phyloP scores from a whole-genome alignment of 768 basidiomycete species.

The Hemileccinum rubropunctum region DNA sequence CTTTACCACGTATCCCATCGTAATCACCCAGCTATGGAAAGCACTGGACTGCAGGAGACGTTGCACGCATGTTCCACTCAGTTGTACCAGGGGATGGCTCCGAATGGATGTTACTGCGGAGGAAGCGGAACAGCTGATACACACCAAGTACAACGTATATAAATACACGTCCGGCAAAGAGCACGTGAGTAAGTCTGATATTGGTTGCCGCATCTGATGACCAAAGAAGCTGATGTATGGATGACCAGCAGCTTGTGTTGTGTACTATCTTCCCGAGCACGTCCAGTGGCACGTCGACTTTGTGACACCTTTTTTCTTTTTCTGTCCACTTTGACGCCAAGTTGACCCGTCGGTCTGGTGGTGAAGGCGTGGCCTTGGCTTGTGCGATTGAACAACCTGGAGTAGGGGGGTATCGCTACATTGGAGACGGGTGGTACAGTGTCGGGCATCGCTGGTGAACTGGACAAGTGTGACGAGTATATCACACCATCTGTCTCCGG shows the following conservation, averaged over 20 bases:
- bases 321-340: conserved; percentile 32
- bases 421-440: conserved; percentile 16
- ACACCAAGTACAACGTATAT: conserved; percentile 32
- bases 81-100: conserved; percentile 4
- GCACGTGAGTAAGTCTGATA: conserved; percentile 19
- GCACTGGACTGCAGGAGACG: conserved; percentile 28
- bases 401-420: too few relatives aligned
- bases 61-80: conserved; percentile 21
- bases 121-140: conserved; percentile 33
- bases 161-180: conserved; percentile 23
- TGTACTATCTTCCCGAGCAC: conserved; percentile 32
- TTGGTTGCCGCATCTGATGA: neutral
- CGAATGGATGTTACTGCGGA: conserved; percentile 24
- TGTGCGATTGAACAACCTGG: too few relatives aligned
- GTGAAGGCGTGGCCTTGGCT: too few relatives aligned
- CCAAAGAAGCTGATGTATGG: too few relatives aligned
- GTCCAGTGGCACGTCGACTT: conserved; percentile 33
- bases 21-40: conserved; percentile 29
- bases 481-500: conserved; percentile 23
- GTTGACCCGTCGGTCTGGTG: conserved; percentile 16
- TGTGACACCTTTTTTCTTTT: conserved; percentile 31
- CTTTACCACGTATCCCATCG: conserved; percentile 32
- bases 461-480: conserved; percentile 22
- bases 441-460: conserved; percentile 2
- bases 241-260: conserved; percentile 18